phyloP scores from a whole-genome alignment of 176 grass and related monocot species.

The Cymbopogon citratus region DNA sequence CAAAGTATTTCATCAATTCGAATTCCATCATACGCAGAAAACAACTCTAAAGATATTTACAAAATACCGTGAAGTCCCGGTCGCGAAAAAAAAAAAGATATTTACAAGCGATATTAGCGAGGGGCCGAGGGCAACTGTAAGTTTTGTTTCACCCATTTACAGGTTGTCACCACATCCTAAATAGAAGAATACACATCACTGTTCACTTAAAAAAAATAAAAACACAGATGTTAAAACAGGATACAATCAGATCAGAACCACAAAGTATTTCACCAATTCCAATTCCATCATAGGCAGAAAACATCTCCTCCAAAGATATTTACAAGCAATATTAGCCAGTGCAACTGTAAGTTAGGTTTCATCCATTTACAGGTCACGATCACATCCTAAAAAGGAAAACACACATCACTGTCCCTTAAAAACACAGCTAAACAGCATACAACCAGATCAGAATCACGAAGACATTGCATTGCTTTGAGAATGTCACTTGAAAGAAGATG shows the following conservation, averaged over 20 bases:
- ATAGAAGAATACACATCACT: neutral
- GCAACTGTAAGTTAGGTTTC: neutral
- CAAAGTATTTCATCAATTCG: neutral
- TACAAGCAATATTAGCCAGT: slow-evolving; percentile 15
- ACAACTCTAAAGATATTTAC: too few relatives aligned
- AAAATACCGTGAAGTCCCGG: too few relatives aligned
- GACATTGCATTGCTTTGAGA: slow-evolving; percentile 5
- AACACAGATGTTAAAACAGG: slow-evolving; percentile 15
- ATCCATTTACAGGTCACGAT: slow-evolving; percentile 17
- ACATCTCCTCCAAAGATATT: slow-evolving; percentile 19
- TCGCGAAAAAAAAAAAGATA: too few relatives aligned
- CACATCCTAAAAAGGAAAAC: slow-evolving; percentile 7
- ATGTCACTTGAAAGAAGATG: neutral
- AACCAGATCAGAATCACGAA: neutral
- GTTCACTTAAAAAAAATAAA: slow-evolving; percentile 13
- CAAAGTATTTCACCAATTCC: neutral
- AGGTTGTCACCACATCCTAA: slow-evolving; percentile 3
- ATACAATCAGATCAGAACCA: slow-evolving; percentile 7
- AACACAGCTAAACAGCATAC: slow-evolving; percentile 25
- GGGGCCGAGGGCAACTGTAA: neutral
- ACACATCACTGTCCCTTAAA: slow-evolving; percentile 10
- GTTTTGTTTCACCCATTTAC: slow-evolving; percentile 5
- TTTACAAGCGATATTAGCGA: slow-evolving; percentile 17
- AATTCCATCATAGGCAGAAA: slow-evolving; percentile 9
- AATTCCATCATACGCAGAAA: slow-evolving; percentile 12